Conservation (phyloP, 2,329 filamentous ascomycete genomes). For the Escovopsis sp. region DNA sequence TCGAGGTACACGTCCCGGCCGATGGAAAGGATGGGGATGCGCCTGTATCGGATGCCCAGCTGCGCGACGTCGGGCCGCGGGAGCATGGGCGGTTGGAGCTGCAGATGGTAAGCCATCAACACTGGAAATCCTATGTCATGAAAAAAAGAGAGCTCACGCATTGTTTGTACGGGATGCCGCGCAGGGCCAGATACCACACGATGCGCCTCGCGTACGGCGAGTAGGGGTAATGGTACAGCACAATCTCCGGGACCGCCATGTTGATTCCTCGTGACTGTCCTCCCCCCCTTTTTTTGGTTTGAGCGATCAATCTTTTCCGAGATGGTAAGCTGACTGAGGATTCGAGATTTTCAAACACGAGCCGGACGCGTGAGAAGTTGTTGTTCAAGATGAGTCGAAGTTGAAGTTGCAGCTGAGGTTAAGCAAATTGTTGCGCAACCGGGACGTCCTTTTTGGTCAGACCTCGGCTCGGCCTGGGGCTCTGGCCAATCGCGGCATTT, state of each 20-base stretch:
- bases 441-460: too few relatives aligned
- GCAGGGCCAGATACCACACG: constrained; percentile 52
- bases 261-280: background rate
- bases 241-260: constrained; percentile 21
- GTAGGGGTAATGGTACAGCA: constrained; percentile 51
- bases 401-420: too few relatives aligned
- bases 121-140: too few relatives aligned
- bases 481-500: too few relatives aligned
- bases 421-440: too few relatives aligned
- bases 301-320: too few relatives aligned
- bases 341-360: too few relatives aligned
- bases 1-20: constrained; percentile 56
- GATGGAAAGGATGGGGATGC: constrained; percentile 53
- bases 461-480: too few relatives aligned
- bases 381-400: too few relatives aligned
- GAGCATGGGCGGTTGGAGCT: constrained; percentile 51
- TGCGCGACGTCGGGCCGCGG: constrained; percentile 49
- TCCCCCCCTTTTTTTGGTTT: background rate
- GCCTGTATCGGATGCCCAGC: constrained; percentile 51
- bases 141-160: constrained; percentile 34
- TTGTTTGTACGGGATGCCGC: constrained; percentile 50
- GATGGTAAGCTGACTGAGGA: too few relatives aligned
- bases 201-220: constrained; percentile 52
- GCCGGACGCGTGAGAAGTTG: too few relatives aligned
- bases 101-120: background rate